Percentiles rank a stretch among this genome's conserved stretches.
Evolutionary conservation across 2,329 filamentous ascomycete genomes (phyloP).

Genomic region (Alternaria metachromatica): DNA sequence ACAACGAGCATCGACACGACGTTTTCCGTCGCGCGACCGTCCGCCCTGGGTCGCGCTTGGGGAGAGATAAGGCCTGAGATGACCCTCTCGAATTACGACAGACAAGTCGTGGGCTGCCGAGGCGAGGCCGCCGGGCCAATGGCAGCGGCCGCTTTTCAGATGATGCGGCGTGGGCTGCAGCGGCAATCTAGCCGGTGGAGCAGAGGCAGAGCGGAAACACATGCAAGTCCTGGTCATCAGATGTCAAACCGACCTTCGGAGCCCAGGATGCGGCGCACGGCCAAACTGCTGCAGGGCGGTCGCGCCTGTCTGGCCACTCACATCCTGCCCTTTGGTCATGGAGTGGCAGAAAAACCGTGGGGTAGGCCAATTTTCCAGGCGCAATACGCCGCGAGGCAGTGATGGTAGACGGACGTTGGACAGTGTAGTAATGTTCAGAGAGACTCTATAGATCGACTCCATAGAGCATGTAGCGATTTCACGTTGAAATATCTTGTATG

Average conservation of each 20-base stretch:
- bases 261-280: constrained; percentile 30
- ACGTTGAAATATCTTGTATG: too few relatives aligned
- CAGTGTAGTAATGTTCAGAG: too few relatives aligned
- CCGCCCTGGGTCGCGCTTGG: constrained; percentile 27
- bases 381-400: constrained; percentile 31
- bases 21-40: constrained; percentile 19
- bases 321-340: constrained; percentile 31
- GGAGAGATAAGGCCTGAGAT: constrained; percentile 43
- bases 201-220: constrained; percentile 33
- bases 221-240: constrained; percentile 33
- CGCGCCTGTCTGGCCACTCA: constrained; percentile 35
- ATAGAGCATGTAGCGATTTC: not conserved
- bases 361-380: constrained; percentile 44
- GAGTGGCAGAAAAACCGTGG: constrained; percentile 46
- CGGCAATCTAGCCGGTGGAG: constrained; percentile 42
- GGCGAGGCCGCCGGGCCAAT: constrained; percentile 39
- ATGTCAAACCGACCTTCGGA: constrained; percentile 41
- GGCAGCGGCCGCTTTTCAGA: constrained; percentile 23
- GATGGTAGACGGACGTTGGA: constrained; percentile 26
- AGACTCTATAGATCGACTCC: not conserved
- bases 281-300: constrained; percentile 21
- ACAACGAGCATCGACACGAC: constrained; percentile 14
- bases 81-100: constrained; percentile 46
- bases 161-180: constrained; percentile 38
- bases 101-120: constrained; percentile 27